Evolutionary conservation across 164 flowering plant species (phyloP), one percentile per base, ranked within the genome.

Genomic region (Vitis rupestris): DNA sequence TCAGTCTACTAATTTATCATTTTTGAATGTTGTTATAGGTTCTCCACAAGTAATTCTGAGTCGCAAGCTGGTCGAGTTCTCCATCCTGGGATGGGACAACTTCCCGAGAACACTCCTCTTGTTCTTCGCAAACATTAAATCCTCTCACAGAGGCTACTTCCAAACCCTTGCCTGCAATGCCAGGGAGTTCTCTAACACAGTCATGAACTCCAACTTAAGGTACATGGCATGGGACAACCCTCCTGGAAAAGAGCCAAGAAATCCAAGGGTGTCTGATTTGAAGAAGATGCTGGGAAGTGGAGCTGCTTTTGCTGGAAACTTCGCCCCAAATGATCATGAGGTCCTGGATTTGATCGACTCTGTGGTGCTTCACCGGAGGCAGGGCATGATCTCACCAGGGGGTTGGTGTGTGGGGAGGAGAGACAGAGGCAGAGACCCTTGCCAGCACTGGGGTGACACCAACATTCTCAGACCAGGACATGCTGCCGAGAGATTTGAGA

Each of bases 111-210:
- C 74, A 19, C 78, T 86, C 5, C 84, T 83, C 9, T 79, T 86
- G 86, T 84, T 80, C 76, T 80, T 81, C 50, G 76, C 71, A 74
- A 86, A 86, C 69, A 74, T 73, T 9, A 76, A 62, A 13, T 61
- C 56, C 67, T 82, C 86, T 47, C 76, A 75, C 7, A 81, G 82
- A 74, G 69, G 66, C 68, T 86, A 84, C 76, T 86, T 86, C 82
- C 90, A 84, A 63, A 80, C 84, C 4, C 77, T 86, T 61, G 70
- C 84, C 29, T 83, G 87, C 82, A 86, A 84, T 78, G 70, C 88
- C 2, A 79, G 77, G 7, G 76, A 81, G 37, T 84, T 84, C 69
- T 72, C 65, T 23, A 84, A 86, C 78, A 81, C 82, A 1, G 73
- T 78, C 27, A 70, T 82, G 9, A 74, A 78, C 67, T 70, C 16